A percentile compares a stretch with the other conserved stretches of the same genome.
These are phyloP conservation scores for Hypsizygus ulmarius DNA, from an alignment of 1,284 basidiomycete genomes.

Conservation along the genomic window DNA sequence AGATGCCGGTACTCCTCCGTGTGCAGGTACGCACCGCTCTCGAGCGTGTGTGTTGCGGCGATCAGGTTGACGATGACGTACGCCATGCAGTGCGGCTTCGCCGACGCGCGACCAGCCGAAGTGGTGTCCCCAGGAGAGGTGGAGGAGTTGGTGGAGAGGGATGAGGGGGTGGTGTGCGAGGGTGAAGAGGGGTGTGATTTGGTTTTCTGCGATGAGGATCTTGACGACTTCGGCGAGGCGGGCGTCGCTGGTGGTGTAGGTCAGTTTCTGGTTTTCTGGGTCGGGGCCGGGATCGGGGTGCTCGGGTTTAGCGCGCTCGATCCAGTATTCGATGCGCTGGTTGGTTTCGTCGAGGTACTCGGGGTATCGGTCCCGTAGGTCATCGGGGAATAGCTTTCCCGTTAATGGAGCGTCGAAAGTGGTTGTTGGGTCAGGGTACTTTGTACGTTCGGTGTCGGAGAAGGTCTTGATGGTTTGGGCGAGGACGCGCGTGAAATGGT, in stretches of 20 bases:
- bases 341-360: slow-evolving; percentile 26
- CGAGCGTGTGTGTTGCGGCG: slow-evolving; percentile 24
- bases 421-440: slow-evolving; percentile 15
- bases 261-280: not conserved
- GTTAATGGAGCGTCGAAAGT: slow-evolving; percentile 12
- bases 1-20: slow-evolving; percentile 19
- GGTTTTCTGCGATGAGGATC: slow-evolving; percentile 30
- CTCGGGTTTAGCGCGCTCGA: slow-evolving; percentile 12
- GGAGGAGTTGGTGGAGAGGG: slow-evolving; percentile 23
- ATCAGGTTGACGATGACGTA: slow-evolving; percentile 35
- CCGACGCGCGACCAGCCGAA: slow-evolving; percentile 30
- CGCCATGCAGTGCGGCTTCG: slow-evolving; percentile 24
- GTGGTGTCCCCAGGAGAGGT: slow-evolving; percentile 28
- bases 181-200: slow-evolving; percentile 30
- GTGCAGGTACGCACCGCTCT: slow-evolving; percentile 24
- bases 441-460: slow-evolving; percentile 24
- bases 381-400: slow-evolving; percentile 18
- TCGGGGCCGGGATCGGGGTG: not conserved
- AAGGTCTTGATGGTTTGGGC: slow-evolving; percentile 20
- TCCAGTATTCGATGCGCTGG: slow-evolving; percentile 32
- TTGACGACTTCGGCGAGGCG: slow-evolving; percentile 33
- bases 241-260: slow-evolving; percentile 22
- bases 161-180: slow-evolving; percentile 33
- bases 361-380: slow-evolving; percentile 23
- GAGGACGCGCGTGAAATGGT: slow-evolving; percentile 22